Evolutionary conservation across 208 protist genomes (phyloP), one percentile per base, ranked within the genome.

Genomic region (Trypanosoma brucei): DNA sequence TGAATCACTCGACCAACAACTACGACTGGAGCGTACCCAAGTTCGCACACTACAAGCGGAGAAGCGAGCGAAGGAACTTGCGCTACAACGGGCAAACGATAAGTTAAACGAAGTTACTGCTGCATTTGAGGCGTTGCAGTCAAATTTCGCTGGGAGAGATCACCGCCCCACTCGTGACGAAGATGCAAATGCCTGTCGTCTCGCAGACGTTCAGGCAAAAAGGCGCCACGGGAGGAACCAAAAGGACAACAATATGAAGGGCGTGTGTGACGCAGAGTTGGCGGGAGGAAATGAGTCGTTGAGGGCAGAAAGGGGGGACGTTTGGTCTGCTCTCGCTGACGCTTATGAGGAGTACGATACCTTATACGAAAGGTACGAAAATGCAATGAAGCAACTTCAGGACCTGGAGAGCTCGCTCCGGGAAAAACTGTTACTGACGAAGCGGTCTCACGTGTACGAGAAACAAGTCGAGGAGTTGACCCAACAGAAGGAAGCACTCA

Each of bases 321-420:
- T 68, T n/a, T 31, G 56, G 14, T 8, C 36, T 33, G 34, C 54
- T 39, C 44, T 68, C 3, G n/a, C 30, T 13, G 5, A 31, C 7
- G 40, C 55, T 0, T 68, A 68, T 54, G 45, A 44, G 30, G 55
- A 51, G 35, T 68, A 55, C 37, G 55, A 61, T 37, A 30, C 39
- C 22, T 9, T 60, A 45, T 37, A 55, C 8, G 45, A 68, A 14
- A 38, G 46, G 39, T 45, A 58, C 9, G 46, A 68, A n/a, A 48
- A 4, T 9, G n/a, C 55, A 13, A 45, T 30, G 22, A 1, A 61
- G 42, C 2, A 60, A 31, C 46, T 33, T 40, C 14, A 8, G 31
- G 13, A 22, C 3, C 30, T n/a, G 36, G 56, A 70, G 31, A 70
- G 42, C 1, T 51, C 35, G 11, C 48, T 54, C 3, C 4, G 34